Conservation (phyloP, 2,329 filamentous ascomycete genomes). For the Fusarium equiseti region DNA sequence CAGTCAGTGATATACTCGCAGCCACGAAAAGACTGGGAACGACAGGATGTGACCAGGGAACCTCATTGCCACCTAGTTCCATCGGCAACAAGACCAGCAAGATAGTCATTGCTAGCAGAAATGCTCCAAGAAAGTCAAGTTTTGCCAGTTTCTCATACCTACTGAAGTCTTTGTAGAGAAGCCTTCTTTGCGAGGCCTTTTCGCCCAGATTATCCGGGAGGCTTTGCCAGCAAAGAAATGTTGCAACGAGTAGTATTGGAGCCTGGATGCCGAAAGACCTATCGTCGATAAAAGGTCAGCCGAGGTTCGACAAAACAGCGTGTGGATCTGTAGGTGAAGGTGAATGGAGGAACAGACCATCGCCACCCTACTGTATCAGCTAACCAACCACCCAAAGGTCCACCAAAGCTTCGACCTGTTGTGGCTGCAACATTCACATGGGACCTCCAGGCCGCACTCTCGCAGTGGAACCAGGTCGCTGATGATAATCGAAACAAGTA, state of each 20-base stretch:
- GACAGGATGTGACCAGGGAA: conserved; percentile 62
- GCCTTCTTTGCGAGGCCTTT: conserved; percentile 31
- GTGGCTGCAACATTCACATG: conserved; percentile 66
- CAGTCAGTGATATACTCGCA: conserved; percentile 54
- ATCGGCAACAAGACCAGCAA: conserved; percentile 65
- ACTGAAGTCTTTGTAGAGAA: too few relatives aligned
- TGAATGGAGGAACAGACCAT: conserved; percentile 49
- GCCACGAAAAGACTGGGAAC: conserved; percentile 54
- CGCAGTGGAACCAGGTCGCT: conserved; percentile 65
- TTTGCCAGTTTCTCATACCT: conserved; percentile 23
- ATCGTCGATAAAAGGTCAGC: background rate
- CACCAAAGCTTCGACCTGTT: conserved; percentile 63
- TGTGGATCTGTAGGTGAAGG: background rate
- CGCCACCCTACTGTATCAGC: conserved; percentile 74
- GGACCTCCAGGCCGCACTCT: conserved; percentile 65
- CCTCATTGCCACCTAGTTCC: conserved; percentile 65
- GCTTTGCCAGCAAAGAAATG: background rate
- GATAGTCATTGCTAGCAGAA: conserved; percentile 66
- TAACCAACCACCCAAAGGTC: conserved; percentile 68
- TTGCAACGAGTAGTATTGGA: background rate
- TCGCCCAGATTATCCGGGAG: conserved; percentile 58
- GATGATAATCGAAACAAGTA: conserved; percentile 64
- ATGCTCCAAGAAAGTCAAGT: conserved; percentile 67
- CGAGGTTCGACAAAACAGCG: too few relatives aligned
- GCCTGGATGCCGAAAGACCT: conserved; percentile 60